A percentile compares a stretch with the other conserved stretches of the same genome.
Conservation (phyloP, 305 asterid species). For the Stenogyne calaminthoides region DNA sequence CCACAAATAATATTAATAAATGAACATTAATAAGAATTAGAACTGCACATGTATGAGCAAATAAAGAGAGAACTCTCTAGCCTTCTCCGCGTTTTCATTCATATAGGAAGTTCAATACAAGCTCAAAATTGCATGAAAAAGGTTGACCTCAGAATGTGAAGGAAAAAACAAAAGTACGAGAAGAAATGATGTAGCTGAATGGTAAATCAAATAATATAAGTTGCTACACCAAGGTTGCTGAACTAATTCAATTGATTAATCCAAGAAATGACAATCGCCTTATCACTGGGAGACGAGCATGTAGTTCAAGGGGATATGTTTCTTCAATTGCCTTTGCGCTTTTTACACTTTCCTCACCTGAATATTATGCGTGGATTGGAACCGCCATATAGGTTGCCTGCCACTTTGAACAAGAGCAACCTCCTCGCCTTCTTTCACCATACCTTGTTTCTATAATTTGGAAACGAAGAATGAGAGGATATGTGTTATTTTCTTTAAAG, state of each 20-base stretch:
- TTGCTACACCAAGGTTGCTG: slow-evolving; percentile 1
- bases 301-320: background rate
- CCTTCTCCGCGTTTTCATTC: background rate
- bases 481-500: background rate
- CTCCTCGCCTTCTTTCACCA: slow-evolving; percentile 91
- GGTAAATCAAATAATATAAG: slow-evolving; percentile 5
- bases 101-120: slow-evolving; percentile 19
- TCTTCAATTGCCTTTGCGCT: background rate
- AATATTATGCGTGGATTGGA: slow-evolving; percentile 87
- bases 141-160: background rate
- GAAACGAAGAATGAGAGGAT: background rate
- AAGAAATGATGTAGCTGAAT: background rate
- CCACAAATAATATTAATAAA: background rate
- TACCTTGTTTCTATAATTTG: slow-evolving; percentile 73
- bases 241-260: background rate
- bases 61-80: background rate
- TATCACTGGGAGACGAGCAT: background rate
- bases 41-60: background rate
- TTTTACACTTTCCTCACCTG: slow-evolving; percentile 78
- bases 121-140: slow-evolving; percentile 20
- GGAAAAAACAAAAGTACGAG: background rate
- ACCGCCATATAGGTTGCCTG: slow-evolving; percentile 84
- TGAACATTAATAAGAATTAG: background rate
- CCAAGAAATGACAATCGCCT: background rate
- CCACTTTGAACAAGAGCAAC: slow-evolving; percentile 97